Evolutionary conservation across 2,329 filamentous ascomycete genomes (phyloP).

Genomic region (Fusarium liriodendri): DNA sequence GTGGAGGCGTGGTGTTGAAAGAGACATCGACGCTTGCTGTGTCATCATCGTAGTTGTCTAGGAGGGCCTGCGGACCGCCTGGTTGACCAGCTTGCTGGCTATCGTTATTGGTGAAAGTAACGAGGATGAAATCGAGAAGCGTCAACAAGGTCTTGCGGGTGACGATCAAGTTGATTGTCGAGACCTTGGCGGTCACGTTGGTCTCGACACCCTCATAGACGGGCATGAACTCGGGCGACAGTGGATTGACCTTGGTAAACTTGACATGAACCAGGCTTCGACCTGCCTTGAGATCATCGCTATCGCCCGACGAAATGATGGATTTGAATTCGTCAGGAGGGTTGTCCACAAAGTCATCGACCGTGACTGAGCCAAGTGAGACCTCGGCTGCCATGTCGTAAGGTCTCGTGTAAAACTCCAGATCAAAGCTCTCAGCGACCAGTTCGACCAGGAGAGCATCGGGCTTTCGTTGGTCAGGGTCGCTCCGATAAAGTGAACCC

Average conservation of each 20-base stretch:
- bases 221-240: conserved; percentile 92
- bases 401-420: conserved; percentile 88
- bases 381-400: conserved; percentile 96
- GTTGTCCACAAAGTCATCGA: conserved; percentile 96
- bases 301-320: conserved; percentile 87
- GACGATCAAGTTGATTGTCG: conserved; percentile 95
- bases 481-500: conserved; percentile 89
- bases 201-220: conserved; percentile 94
- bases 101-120: conserved; percentile 82
- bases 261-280: conserved; percentile 89
- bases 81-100: conserved; percentile 45
- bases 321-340: conserved; percentile 93
- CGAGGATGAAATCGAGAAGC: conserved; percentile 90
- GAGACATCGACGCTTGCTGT: conserved; percentile 52
- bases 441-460: conserved; percentile 91
- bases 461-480: conserved; percentile 78
- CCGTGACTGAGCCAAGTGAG: conserved; percentile 83
- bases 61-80: conserved; percentile 49
- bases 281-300: conserved; percentile 78
- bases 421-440: conserved; percentile 86
- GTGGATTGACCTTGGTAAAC: conserved; percentile 87
- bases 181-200: conserved; percentile 90
- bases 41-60: conserved; percentile 51
- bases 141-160: conserved; percentile 94
- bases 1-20: conserved; percentile 44